Conservation (phyloP, 257 asterid species). For the Mitragyna speciosa region DNA sequence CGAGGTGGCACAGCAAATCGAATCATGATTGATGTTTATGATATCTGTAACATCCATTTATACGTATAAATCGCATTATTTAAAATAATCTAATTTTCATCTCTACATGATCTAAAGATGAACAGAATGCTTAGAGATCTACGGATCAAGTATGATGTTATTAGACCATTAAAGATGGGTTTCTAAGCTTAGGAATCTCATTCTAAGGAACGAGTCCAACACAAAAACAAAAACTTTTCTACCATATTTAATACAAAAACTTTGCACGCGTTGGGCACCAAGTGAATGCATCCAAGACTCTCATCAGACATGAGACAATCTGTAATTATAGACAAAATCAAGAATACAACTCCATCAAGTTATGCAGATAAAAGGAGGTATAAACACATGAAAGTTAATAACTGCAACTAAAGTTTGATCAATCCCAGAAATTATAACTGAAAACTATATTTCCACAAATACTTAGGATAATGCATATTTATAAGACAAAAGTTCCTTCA, state of each 20-base stretch:
- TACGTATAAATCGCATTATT: background rate
- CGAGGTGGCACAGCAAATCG: background rate
- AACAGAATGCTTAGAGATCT: background rate
- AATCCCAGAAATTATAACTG: background rate
- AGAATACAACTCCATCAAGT: background rate
- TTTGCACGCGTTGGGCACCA: background rate
- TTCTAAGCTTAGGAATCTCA: background rate
- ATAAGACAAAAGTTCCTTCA: background rate
- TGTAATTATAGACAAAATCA: background rate
- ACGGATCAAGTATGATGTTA: background rate
- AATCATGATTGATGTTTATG: background rate
- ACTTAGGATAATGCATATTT: background rate
- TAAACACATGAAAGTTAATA: background rate
- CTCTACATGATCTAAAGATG: background rate
- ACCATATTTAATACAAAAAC: background rate
- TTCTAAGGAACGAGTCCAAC: background rate
- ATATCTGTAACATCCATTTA: background rate
- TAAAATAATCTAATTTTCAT: background rate
- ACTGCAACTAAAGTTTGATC: background rate
- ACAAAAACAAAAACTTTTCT: background rate
- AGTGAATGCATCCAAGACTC: background rate
- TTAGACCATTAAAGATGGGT: background rate
- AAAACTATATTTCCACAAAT: background rate
- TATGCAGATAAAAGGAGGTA: background rate
- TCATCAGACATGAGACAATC: background rate